Conservation (phyloP, 176 grass and related monocot genomes). For the Bolboschoenus planiculmis region DNA sequence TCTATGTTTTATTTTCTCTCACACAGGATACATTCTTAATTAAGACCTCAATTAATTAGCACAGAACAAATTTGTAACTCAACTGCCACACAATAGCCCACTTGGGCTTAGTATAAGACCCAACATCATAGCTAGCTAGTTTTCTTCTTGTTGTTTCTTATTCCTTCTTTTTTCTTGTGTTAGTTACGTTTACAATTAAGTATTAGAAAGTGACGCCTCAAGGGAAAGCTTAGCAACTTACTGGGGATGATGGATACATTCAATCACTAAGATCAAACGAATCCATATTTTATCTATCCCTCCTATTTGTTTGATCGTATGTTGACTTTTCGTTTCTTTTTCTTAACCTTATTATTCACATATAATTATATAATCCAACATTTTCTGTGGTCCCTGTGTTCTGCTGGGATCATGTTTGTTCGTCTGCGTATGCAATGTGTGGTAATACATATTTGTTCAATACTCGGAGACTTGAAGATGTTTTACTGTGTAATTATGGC, state of each 20-base stretch:
- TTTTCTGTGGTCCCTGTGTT: neutral
- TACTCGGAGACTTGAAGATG: neutral
- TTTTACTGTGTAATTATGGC: neutral
- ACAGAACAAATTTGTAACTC: neutral
- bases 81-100: neutral
- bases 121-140: neutral
- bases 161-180: neutral
- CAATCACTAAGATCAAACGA: neutral
- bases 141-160: neutral
- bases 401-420: neutral
- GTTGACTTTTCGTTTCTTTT: constrained; percentile 1
- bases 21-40: neutral
- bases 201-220: neutral
- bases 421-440: neutral
- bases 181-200: neutral
- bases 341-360: neutral
- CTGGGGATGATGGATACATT: neutral
- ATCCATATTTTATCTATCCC: neutral
- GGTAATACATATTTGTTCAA: neutral
- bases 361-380: neutral
- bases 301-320: neutral
- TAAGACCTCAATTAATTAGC: neutral
- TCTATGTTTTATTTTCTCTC: neutral
- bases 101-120: neutral
- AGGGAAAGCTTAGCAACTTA: neutral